Evolutionary conservation across 441 rosid genomes (phyloP).

Genomic region (Isatis lusitanica): DNA sequence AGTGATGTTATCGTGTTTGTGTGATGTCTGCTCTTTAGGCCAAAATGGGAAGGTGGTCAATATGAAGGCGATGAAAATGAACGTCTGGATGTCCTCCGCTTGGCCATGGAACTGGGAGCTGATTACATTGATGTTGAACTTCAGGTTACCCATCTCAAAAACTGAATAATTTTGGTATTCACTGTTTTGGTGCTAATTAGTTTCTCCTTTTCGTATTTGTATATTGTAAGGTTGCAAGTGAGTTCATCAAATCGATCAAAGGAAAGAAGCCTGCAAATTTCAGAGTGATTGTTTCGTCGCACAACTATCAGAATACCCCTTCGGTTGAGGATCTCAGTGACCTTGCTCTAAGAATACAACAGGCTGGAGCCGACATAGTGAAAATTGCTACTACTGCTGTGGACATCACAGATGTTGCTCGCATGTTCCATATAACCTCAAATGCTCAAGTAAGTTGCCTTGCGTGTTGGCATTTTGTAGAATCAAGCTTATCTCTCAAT

Average conservation of each 20-base stretch:
- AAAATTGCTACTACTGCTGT: conserved; percentile 88
- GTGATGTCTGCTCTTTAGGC: conserved; percentile 43
- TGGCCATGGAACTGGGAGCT: conserved; percentile 94
- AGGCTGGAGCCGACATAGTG: conserved; percentile 88
- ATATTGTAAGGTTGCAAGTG: conserved; percentile 64
- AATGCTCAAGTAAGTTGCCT: conserved; percentile 77
- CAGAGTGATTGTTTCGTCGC: conserved; percentile 81
- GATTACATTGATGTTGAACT: conserved; percentile 92
- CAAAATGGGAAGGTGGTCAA: conserved; percentile 93
- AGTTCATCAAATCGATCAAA: conserved; percentile 53
- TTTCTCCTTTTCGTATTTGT: conserved; percentile 14
- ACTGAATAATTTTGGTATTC: neutral
- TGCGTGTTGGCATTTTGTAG: neutral
- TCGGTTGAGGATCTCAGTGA: conserved; percentile 74
- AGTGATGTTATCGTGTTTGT: conserved; percentile 8
- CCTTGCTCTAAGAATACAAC: conserved; percentile 73
- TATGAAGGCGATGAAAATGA: conserved; percentile 82
- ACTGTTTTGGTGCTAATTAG: conserved; percentile 2
- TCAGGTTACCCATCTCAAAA: conserved; percentile 51
- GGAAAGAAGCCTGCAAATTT: conserved; percentile 71
- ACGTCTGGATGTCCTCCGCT: conserved; percentile 61
- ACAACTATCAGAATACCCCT: conserved; percentile 81
- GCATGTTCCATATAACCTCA: conserved; percentile 77
- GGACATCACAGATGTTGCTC: conserved; percentile 84
- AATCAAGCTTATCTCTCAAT: neutral